Evolutionary conservation across 2,329 filamentous ascomycete species (phyloP).

Genomic region (Tolypocladium album): DNA sequence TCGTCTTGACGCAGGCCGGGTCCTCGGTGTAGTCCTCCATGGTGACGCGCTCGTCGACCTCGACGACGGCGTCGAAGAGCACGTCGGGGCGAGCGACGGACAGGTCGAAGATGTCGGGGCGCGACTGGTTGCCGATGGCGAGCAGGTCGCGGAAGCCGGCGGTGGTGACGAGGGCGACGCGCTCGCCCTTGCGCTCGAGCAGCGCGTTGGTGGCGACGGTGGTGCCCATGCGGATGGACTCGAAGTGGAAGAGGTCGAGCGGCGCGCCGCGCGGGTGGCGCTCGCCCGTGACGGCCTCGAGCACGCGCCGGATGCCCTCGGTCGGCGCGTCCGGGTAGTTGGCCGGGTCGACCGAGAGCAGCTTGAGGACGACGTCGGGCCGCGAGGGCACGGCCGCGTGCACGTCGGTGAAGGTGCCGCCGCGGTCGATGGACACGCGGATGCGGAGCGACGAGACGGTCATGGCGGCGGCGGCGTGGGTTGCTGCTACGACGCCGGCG

Average conservation of each 20-base stretch:
- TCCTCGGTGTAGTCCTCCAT: constrained; percentile 66
- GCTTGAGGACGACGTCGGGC: constrained; percentile 60
- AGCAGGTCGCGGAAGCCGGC: constrained; percentile 64
- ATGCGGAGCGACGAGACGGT: constrained; percentile 13
- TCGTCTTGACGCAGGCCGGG: constrained; percentile 31
- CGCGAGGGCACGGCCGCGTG: constrained; percentile 54
- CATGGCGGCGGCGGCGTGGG: constrained; percentile 3
- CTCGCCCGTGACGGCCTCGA: constrained; percentile 20
- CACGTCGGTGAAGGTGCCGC: constrained; percentile 58
- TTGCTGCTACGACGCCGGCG: too few species aligned
- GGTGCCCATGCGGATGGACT: constrained; percentile 71
- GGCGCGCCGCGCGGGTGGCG: constrained; percentile 20
- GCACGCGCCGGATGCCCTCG: constrained; percentile 52
- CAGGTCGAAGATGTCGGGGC: constrained; percentile 64
- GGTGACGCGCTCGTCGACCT: constrained; percentile 64
- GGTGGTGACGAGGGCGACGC: constrained; percentile 59
- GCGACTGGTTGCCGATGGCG: constrained; percentile 62
- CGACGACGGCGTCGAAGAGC: constrained; percentile 58
- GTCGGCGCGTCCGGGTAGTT: constrained; percentile 66
- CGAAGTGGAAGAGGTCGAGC: constrained; percentile 27
- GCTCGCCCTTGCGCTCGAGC: constrained; percentile 62
- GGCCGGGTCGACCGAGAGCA: constrained; percentile 59
- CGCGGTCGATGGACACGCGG: constrained; percentile 23
- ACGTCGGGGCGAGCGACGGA: constrained; percentile 58
- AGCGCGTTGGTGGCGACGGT: constrained; percentile 70